phyloP scores from a whole-genome alignment of 441 rosid species.

The Mallotus repandus region DNA sequence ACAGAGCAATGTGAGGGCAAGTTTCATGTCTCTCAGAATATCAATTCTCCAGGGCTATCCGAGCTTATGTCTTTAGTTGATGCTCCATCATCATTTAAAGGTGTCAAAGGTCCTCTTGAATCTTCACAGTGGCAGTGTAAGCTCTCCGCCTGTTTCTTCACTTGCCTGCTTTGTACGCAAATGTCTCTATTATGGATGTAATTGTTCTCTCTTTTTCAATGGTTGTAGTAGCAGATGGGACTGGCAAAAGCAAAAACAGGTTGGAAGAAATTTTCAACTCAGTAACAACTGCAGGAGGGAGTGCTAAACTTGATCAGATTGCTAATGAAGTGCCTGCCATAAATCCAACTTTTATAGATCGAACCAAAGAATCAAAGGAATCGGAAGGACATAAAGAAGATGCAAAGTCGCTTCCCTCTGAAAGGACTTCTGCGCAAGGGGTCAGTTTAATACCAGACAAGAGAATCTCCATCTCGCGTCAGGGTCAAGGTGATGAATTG shows the following conservation, averaged over 20 bases:
- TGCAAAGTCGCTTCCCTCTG: conserved; percentile 19
- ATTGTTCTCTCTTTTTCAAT: conserved; percentile 13
- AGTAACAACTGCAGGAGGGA: conserved; percentile 19
- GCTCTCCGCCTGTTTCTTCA: conserved; percentile 17
- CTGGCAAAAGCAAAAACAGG: conserved; percentile 28
- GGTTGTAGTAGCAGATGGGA: conserved; percentile 36
- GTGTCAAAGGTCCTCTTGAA: conserved; percentile 21
- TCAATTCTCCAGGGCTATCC: conserved; percentile 26
- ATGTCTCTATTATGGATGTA: conserved; percentile 1
- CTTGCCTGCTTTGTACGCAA: neutral
- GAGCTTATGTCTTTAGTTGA: conserved; percentile 45
- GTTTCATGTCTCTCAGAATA: conserved; percentile 23
- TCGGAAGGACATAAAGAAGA: conserved; percentile 28
- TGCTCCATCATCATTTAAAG: conserved; percentile 35
- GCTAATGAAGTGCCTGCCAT: conserved; percentile 21
- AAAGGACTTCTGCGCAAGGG: conserved; percentile 24
- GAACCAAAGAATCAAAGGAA: conserved; percentile 24
- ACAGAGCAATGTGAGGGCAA: conserved; percentile 10
- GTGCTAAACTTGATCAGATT: conserved; percentile 19
- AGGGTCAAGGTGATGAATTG: conserved; percentile 24
- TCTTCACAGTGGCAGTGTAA: conserved; percentile 32
- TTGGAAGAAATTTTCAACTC: conserved; percentile 34
- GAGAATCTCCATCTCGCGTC: conserved; percentile 1
- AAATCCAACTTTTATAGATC: conserved; percentile 20
- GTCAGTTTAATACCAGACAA: conserved; percentile 17